Base-by-base conservation (phyloP, 257 asterid species). In the Gardenia jasminoides region DNA sequence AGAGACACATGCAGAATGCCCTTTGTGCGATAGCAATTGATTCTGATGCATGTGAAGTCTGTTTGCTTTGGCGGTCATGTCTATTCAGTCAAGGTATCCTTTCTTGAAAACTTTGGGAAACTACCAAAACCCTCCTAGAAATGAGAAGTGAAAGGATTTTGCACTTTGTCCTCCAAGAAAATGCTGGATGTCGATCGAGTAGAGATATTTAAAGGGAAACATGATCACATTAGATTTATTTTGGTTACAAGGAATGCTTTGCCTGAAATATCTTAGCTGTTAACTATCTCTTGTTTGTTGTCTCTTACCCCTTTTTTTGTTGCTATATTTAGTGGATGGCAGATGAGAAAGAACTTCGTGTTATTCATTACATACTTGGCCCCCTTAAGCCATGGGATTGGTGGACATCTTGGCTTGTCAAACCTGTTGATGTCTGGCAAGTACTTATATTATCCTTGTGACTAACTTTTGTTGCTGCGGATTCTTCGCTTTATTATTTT, bases 341-440 rank as follows among this genome's bases (percentile, higher is more conserved):
- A 77, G 90, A 89, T 50, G 99, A 91, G 87, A 89, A 92, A 83
- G 91, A 96, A 86, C 97, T 96, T 26, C 90, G 88, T 61, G 95
- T 96, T 82, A 96, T 96, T 82, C 99, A 96, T 87, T 96, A 96
- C 88, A 96, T 98, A 1, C 95, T 96, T 79, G 99, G 99, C 79
- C 98, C 99, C 52, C 99, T 96, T 72, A 93, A 93, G 85, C 99
- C 99, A 46, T 96, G 99, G 99, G 99, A 96, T 84, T 96, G 99
- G 99, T 96, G 99, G 99, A 93, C 99, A 70, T 91, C 92, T 81
- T 96, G 99, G 99, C 96, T 96, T 82, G 94, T 96, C 80, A 93
- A 91, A 76, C 99, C 99, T 43, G 98, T 93, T 81, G 98, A 92
- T 84, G 95, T 88, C 79, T 96, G 99, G 99, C 98, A 96, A 98